Evolutionary conservation across 305 asterid genomes (phyloP), one percentile per base, ranked within the genome.

Genomic region (Caryopteris hybrid): DNA sequence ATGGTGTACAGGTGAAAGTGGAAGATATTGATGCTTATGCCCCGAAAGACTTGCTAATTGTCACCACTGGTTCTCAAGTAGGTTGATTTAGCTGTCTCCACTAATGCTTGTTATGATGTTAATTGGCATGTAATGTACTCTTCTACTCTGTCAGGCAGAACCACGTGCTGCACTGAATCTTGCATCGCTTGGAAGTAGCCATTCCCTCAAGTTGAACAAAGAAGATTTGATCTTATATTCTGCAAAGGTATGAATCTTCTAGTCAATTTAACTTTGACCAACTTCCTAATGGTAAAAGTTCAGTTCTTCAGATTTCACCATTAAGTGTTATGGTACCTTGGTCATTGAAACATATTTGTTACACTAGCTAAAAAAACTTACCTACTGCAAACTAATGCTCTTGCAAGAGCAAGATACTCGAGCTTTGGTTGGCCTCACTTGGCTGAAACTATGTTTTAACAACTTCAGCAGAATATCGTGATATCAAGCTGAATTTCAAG

Each of bases 61-160:
- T 95, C 74, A 95, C 99, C 65, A 95, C 99, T 67, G 99, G 99
- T 61, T 95, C 99, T 78, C 99, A 95, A 89, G 99, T 91, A 87
- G 81, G 95, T 74, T 66, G 36, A 55, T 18, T 45, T 47, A 47
- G 73, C 68, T 45, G 74, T 59, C 47, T 42, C 67, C 52, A 31
- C 61, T 39, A 47, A 65, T 62, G 60, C 42, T 55, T 66, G 5
- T 76, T 66, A 41, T 71, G 68, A 20, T 50, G 53, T 65, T 48
- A 69, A 57, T 67, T 76, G 41, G 68, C 69, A 11, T 59, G 43
- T 77, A 47, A 71, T 67, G 71, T 69, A 36, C 74, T 76, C 57
- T 67, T 45, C 79, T 64, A 45, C 70, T 76, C 70, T 83, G 82
- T 83, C 89, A 91, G 99, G 99, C 97, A 74, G 99, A 95, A 78